These are phyloP conservation scores for Pleomassaria siparia DNA, from an alignment of 2,329 filamentous ascomycete genomes.

Conservation along the genomic window DNA sequence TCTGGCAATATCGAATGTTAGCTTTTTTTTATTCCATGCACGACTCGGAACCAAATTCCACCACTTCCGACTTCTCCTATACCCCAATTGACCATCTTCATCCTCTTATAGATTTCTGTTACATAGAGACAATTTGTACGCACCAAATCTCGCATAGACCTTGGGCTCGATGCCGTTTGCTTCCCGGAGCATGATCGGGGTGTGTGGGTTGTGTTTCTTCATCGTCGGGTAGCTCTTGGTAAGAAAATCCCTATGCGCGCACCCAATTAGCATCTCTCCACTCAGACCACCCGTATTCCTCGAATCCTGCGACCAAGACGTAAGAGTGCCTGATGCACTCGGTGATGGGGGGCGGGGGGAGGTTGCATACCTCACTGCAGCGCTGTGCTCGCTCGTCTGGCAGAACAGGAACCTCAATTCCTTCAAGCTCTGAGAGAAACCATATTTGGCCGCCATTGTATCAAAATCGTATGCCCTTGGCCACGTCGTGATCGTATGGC, in stretches of 20 bases:
- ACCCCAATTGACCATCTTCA: not conserved
- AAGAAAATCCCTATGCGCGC: slow-evolving; percentile 74
- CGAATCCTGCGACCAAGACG: not conserved
- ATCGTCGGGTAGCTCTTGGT: slow-evolving; percentile 92
- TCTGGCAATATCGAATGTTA: slow-evolving; percentile 46
- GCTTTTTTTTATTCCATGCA: slow-evolving; percentile 6
- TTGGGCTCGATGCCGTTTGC: slow-evolving; percentile 80
- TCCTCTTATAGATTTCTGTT: not conserved
- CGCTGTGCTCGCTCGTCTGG: slow-evolving; percentile 89
- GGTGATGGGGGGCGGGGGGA: not conserved
- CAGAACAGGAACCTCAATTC: slow-evolving; percentile 98
- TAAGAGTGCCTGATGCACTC: too few species aligned
- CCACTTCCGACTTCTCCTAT: not conserved
- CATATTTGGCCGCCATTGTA: slow-evolving; percentile 89
- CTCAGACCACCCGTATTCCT: not conserved
- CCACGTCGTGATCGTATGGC: slow-evolving; percentile 4
- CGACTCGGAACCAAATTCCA: not conserved
- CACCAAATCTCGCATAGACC: slow-evolving; percentile 92
- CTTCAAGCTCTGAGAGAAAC: slow-evolving; percentile 83
- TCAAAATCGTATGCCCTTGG: not conserved
- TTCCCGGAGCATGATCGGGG: slow-evolving; percentile 92
- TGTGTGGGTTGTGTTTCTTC: slow-evolving; percentile 98
- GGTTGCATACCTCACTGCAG: slow-evolving; percentile 71
- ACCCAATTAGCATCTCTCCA: slow-evolving; percentile 2
- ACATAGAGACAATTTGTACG: slow-evolving; percentile 27